Evolutionary conservation across 176 grass and related monocot species (phyloP), one percentile per base, ranked within the genome.

Genomic region (Cocos nucifera): DNA sequence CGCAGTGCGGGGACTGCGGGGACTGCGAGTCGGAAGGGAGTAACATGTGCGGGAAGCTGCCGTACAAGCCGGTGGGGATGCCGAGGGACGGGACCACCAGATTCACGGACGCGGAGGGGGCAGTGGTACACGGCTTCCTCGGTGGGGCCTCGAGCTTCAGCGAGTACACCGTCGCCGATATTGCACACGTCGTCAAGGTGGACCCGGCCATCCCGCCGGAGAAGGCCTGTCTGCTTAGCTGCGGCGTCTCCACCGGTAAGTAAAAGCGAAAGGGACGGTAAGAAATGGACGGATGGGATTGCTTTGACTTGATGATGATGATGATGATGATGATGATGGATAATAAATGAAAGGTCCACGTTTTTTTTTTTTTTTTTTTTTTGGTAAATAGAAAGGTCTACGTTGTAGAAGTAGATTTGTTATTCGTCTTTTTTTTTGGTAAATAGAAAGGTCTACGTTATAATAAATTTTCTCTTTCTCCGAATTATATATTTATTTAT

Each of bases 141-240:
- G 54, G 57, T 51, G 54, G 84, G 1, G 84, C 90, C 57, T 81
- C 90, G 57, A 95, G 86, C 83, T 95, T 87, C 78, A 70, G 64
- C 68, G 61, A 95, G 73, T 86, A 95, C 82, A 86, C 83, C 22
- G 90, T 95, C 60, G 79, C 89, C 10, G 90, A 95, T 75, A 35
- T 73, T 5, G 73, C 59, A 27, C 69, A 77, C 57, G 58, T 95
- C 66, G 69, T 73, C 61, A 86, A 73, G 86, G 32, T 89, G 49
- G 54, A 78, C 56, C 56, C 77, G 6, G 9, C 62, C 32, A 56
- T 89, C 69, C 72, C 86, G n/a, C 80, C 83, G 32, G 82, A 76
- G 5, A 71, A 84, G 48, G 79, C 79, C 57, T 90, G 83, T 74
- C 49, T 90, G 58, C 86, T 90, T 55, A 73, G 86, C 66, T 90